These are phyloP conservation scores for Solanum dulcamara DNA, from an alignment of 257 asterid genomes.

Conservation along the genomic window DNA sequence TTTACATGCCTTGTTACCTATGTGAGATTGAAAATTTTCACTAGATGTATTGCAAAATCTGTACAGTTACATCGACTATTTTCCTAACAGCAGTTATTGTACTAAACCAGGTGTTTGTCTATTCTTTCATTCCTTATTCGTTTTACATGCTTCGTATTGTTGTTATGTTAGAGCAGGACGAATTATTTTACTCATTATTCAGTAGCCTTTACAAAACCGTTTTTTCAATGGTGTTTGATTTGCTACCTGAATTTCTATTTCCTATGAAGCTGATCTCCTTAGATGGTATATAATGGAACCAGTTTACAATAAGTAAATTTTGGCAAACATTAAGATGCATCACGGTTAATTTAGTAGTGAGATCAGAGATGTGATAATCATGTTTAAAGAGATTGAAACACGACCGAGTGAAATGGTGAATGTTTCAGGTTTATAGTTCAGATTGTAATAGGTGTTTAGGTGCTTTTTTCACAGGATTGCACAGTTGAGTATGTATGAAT, in stretches of 20 bases:
- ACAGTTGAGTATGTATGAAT: background rate
- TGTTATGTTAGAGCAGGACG: background rate
- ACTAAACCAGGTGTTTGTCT: background rate
- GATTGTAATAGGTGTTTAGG: background rate
- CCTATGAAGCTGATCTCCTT: background rate
- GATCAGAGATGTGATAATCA: background rate
- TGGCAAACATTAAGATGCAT: background rate
- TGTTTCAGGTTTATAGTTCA: background rate
- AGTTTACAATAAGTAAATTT: background rate
- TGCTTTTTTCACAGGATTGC: background rate
- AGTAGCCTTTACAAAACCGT: background rate
- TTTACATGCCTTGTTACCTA: background rate
- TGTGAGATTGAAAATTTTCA: background rate
- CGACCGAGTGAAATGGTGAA: background rate
- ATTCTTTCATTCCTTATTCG: background rate
- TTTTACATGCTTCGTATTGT: background rate
- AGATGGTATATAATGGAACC: background rate
- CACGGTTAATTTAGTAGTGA: background rate
- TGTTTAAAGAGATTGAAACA: background rate
- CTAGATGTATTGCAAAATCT: background rate
- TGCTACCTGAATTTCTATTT: background rate
- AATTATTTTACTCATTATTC: background rate
- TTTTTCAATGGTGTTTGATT: background rate
- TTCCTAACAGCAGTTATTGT: background rate
- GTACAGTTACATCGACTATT: background rate